These are phyloP conservation scores for Amylostereum areolatum DNA, from an alignment of 1,284 basidiomycete genomes.

Conservation along the genomic window DNA sequence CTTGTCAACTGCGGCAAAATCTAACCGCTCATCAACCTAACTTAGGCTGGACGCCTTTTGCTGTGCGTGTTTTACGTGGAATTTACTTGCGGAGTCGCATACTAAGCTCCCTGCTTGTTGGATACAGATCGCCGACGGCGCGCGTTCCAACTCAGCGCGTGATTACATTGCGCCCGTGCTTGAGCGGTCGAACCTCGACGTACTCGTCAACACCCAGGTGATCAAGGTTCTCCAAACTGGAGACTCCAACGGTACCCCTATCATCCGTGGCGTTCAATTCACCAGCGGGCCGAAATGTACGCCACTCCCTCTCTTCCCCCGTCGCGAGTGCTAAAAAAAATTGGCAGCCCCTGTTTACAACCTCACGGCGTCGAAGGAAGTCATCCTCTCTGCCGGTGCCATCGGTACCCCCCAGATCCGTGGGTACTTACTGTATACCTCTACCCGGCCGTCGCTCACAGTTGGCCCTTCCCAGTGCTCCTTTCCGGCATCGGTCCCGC, in stretches of 20 bases:
- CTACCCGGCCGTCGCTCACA: too few species aligned
- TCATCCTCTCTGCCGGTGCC: conserved; percentile 31
- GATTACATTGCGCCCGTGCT: conserved; percentile 11
- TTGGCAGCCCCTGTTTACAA: conserved; percentile 14
- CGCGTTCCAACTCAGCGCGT: not conserved
- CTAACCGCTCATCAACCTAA: too few species aligned
- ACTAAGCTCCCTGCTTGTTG: conserved; percentile 1
- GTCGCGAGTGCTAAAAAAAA: too few species aligned
- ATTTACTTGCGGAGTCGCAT: too few species aligned
- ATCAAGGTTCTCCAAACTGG: conserved; percentile 6
- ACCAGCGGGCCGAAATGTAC: too few species aligned
- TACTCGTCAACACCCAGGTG: conserved; percentile 6
- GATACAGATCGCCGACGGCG: conserved; percentile 5
- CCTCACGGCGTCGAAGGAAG: conserved; percentile 20
- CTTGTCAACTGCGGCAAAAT: not conserved
- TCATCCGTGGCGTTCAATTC: conserved; percentile 28
- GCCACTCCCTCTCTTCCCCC: too few species aligned
- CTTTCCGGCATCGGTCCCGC: conserved; percentile 37
- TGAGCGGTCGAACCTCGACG: conserved; percentile 11
- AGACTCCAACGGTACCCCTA: not conserved
- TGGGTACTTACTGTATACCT: too few species aligned
- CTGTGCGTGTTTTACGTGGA: too few species aligned
- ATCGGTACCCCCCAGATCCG: conserved; percentile 40
- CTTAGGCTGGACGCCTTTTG: too few species aligned
- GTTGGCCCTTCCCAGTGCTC: too few species aligned